Base-by-base conservation (phyloP, 108 stramenopile species). In the Pelagomonas calceolata region DNA sequence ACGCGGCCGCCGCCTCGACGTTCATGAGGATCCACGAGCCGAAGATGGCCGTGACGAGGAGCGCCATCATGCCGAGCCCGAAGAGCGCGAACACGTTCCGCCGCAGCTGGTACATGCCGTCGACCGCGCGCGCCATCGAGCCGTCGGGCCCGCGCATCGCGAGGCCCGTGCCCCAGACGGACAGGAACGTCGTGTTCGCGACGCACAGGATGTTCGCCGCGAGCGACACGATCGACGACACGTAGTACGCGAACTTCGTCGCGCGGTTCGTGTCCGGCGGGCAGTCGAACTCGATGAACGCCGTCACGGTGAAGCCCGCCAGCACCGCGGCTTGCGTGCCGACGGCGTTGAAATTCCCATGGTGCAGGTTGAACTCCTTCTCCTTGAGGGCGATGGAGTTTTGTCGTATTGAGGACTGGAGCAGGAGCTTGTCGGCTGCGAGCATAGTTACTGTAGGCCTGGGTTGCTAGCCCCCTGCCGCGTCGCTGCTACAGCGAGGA, bases 331-430 rank as follows among this genome's bases (percentile, higher is more conserved):
- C 91, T 73, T 91, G 91, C 43, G 93, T 94, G 3, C 93, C 91
- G 34, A 93, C 90, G 0, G 90, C 91, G 84, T 87, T 85, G 82
- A 71, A 78, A 77, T 94, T 94, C 64, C 80, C 78, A 81, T 91
- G 89, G 70, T 94, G 93, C 33, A 94, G 77, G 73, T 90, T 87
- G 80, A 94, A 94, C 76, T 94, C 93, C 78, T 94, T 94, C 73
- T 94, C 93, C 73, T 92, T 94, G 34, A 94, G 73, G 15, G 88
- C 88, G 31, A 91, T 94, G 0, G 90, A 90, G 68, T 91, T 88
- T 75, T 94, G 93, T 73, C 35, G 31, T 10, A 69, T 31, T 3
- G 44, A 51, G 14, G 34, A 33, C 51, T 69, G 46, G 18, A 69
- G 30, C n/a, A 69, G 68, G 12, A 69, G 44, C 44, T 60, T 45